Conservation (phyloP, 306 rosid genomes). For the Pueraria montana region DNA sequence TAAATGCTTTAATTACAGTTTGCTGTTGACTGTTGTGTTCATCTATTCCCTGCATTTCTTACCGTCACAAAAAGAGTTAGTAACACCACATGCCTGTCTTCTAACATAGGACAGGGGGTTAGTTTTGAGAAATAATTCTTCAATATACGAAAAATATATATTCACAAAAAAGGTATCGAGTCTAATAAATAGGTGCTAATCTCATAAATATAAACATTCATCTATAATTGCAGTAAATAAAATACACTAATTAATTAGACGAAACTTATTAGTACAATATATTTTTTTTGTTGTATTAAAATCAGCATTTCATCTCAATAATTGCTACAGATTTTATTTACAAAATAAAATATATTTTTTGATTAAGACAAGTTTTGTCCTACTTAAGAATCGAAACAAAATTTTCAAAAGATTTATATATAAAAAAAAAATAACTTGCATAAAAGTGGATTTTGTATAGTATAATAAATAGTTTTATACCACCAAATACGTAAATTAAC, state of each 20-base stretch:
- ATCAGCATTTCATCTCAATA: not conserved
- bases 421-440: no score
- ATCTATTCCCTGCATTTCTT: slow-evolving; percentile 44
- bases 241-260: not conserved
- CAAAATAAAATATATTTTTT: not conserved
- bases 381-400: not conserved
- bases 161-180: not conserved
- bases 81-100: slow-evolving; percentile 56
- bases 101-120: slow-evolving; percentile 42
- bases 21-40: slow-evolving; percentile 39
- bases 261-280: not conserved
- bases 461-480: no score
- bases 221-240: not conserved
- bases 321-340: not conserved
- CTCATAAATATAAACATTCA: not conserved
- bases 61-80: slow-evolving; percentile 42
- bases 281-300: not conserved
- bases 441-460: no score
- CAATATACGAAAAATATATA: not conserved
- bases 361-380: not conserved
- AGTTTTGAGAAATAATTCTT: slow-evolving; percentile 38
- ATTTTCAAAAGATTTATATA: not conserved
- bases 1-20: slow-evolving; percentile 66
- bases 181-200: not conserved
- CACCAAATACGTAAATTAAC: no score